These are phyloP conservation scores for Aspergillus fischeri DNA, from an alignment of 2,329 filamentous ascomycete species.

Conservation along the genomic window DNA sequence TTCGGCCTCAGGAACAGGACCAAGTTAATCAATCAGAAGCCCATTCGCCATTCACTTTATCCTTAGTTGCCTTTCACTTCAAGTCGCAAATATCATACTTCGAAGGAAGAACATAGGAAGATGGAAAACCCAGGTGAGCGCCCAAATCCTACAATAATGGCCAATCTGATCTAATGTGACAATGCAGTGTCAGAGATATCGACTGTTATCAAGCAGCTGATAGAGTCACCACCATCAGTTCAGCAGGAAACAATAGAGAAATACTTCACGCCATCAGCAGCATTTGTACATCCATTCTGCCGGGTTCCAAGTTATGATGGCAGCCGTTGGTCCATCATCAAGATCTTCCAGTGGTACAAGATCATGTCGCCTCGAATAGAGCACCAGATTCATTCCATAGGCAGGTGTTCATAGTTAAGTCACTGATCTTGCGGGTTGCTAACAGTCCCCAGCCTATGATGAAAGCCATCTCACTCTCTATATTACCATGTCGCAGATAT, in stretches of 20 bases:
- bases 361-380: slow-evolving; percentile 72
- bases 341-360: slow-evolving; percentile 80
- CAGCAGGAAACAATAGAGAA: slow-evolving; percentile 62
- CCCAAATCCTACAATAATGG: not conserved
- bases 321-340: slow-evolving; percentile 63
- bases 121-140: slow-evolving; percentile 21
- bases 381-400: slow-evolving; percentile 60
- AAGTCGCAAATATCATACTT: not conserved
- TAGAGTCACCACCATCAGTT: slow-evolving; percentile 60
- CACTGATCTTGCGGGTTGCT: not conserved
- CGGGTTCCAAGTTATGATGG: slow-evolving; percentile 57
- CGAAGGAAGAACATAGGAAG: not conserved
- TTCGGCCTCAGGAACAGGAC: not conserved
- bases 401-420: slow-evolving; percentile 33
- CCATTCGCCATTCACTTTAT: not conserved
- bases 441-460: slow-evolving; percentile 60
- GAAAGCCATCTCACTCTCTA: slow-evolving; percentile 64
- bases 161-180: not conserved
- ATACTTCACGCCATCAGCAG: slow-evolving; percentile 70
- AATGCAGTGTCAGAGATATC: slow-evolving; percentile 55
- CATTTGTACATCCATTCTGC: slow-evolving; percentile 76
- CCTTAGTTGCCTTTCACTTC: not conserved
- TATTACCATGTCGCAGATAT: slow-evolving; percentile 68
- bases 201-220: slow-evolving; percentile 63
- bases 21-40: not conserved